Conservation (phyloP, 2,329 filamentous ascomycete genomes). For the Cercospora janseana region DNA sequence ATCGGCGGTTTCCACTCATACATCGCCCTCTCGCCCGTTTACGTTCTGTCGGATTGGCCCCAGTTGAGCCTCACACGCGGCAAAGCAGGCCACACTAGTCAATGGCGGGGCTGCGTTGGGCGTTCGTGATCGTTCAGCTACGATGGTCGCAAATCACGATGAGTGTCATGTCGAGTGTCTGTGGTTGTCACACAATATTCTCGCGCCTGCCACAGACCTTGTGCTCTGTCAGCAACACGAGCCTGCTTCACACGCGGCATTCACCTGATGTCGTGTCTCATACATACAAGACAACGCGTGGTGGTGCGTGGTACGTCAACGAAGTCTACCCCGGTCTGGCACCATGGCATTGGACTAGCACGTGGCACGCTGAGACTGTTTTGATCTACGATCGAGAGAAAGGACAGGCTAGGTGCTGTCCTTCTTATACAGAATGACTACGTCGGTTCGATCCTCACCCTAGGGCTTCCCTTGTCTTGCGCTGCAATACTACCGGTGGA, state of each 20-base stretch:
- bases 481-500: no score
- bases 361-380: conserved; percentile 16
- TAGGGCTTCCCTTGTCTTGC: neutral
- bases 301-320: conserved; percentile 10
- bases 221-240: conserved; percentile 2
- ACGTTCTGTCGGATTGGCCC: neutral
- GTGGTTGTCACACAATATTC: no score
- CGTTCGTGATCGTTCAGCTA: no score
- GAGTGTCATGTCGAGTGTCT: no score
- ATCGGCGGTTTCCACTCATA: no score
- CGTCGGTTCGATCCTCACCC: neutral
- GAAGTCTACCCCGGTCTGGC: conserved; percentile 7
- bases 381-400: conserved; percentile 3
- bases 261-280: conserved; percentile 13
- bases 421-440: neutral
- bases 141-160: no score
- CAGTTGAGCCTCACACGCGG: conserved; percentile 1
- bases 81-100: neutral
- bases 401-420: conserved; percentile 4
- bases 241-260: conserved; percentile 1
- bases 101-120: no score
- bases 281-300: neutral
- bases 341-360: conserved; percentile 3
- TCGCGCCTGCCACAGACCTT: neutral
- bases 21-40: neutral